phyloP scores from a whole-genome alignment of 2,329 filamentous ascomycete genomes.

The Pestalotiopsis sp. region DNA sequence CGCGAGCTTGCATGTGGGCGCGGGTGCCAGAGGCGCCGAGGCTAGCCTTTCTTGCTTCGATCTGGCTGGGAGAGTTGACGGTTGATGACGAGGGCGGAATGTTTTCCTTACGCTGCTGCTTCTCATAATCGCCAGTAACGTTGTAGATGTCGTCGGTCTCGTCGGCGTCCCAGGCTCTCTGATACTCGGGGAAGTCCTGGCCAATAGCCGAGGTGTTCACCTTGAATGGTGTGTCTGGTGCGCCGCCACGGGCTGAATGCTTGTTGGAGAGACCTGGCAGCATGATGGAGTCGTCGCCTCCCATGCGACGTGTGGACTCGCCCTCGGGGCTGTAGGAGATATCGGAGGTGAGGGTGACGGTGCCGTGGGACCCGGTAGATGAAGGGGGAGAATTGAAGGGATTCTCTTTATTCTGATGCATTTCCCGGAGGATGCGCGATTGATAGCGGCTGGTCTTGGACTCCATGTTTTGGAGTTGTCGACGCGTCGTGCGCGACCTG shows the following conservation, averaged over 20 bases:
- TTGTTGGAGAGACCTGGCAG: slow-evolving; percentile 24
- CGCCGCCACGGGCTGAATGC: slow-evolving; percentile 16
- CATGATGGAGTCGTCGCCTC: slow-evolving; percentile 45
- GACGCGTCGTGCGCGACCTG: slow-evolving; percentile 23
- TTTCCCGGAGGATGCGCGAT: slow-evolving; percentile 37
- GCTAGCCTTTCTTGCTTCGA: slow-evolving; percentile 32
- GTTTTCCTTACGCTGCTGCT: slow-evolving; percentile 47
- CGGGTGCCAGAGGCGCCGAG: slow-evolving; percentile 27
- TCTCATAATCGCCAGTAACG: slow-evolving; percentile 20
- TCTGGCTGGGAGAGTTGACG: slow-evolving; percentile 45
- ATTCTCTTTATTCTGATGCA: slow-evolving; percentile 45
- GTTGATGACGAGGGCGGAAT: slow-evolving; percentile 37
- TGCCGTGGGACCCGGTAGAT: slow-evolving; percentile 60
- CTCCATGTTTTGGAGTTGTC: slow-evolving; percentile 23
- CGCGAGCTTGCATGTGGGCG: slow-evolving; percentile 55
- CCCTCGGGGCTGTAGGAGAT: slow-evolving; percentile 56
- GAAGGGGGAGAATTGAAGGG: slow-evolving; percentile 62
- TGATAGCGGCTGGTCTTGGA: slow-evolving; percentile 28
- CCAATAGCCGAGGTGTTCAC: slow-evolving; percentile 40
- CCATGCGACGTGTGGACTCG: slow-evolving; percentile 54
- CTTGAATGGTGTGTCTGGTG: slow-evolving; percentile 24
- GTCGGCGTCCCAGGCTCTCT: slow-evolving; percentile 23
- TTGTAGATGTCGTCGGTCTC: slow-evolving; percentile 37
- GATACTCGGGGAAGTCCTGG: slow-evolving; percentile 56
- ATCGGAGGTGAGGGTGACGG: slow-evolving; percentile 57